Evolutionary conservation across 1,284 basidiomycete genomes (phyloP).

Genomic region (Sporisorium sorghi): DNA sequence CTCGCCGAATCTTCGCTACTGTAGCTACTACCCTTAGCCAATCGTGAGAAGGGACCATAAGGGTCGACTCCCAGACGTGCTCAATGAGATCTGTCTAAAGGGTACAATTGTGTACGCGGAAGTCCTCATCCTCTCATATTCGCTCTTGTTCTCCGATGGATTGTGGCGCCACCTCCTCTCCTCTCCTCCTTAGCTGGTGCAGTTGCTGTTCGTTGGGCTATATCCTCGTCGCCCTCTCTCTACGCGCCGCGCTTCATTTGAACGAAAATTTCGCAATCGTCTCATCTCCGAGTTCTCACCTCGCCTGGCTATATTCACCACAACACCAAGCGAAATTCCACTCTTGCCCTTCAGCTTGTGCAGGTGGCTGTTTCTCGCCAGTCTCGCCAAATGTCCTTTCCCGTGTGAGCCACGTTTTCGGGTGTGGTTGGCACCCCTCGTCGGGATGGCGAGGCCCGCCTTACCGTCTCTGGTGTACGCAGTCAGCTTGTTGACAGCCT

Average conservation of each 20-base stretch:
- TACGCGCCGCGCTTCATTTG: not conserved
- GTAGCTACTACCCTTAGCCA: too few species aligned
- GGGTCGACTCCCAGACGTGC: too few species aligned
- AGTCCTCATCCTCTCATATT: not conserved
- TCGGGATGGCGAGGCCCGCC: too few species aligned
- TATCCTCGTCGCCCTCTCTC: not conserved
- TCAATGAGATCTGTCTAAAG: too few species aligned
- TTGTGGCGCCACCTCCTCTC: not conserved
- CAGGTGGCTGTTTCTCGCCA: not conserved
- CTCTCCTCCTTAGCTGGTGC: too few species aligned
- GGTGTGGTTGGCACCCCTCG: not conserved
- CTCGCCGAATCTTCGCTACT: too few species aligned
- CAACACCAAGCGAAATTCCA: too few species aligned
- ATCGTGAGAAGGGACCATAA: too few species aligned
- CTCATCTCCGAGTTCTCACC: constrained; percentile 3
- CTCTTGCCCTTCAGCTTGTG: not conserved
- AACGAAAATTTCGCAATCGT: not conserved
- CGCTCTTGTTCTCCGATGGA: too few species aligned
- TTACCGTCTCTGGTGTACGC: not conserved
- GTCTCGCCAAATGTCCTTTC: too few species aligned
- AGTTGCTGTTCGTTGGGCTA: not conserved
- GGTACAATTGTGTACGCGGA: not conserved
- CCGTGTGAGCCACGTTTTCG: not conserved
- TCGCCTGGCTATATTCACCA: too few species aligned
- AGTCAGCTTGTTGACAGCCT: not conserved